Percentiles rank a stretch among this genome's conserved stretches.
These are phyloP conservation scores for Nematodospora valgi DNA, from an alignment of 805 yeast genomes.

Conservation along the genomic window DNA sequence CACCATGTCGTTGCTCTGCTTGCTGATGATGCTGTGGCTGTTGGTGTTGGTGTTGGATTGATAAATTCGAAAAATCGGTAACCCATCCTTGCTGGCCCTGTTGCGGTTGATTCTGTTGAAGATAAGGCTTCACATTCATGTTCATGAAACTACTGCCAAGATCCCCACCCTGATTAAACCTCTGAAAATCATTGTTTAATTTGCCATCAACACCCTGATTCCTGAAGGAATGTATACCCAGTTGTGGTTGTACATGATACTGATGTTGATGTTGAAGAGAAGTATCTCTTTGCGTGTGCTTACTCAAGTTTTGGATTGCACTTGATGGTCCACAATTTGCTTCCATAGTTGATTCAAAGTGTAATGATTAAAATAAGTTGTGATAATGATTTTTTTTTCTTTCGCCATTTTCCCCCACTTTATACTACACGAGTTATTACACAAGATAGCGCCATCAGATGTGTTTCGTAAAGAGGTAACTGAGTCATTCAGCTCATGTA, in stretches of 20 bases:
- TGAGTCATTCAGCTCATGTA: no score
- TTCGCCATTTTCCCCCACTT: no score
- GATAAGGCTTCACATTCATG: conserved; percentile 5
- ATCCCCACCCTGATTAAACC: conserved; percentile 20
- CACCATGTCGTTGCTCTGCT: no score
- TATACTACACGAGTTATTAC: no score
- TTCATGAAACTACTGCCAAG: conserved; percentile 15
- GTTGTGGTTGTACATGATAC: conserved; percentile 8
- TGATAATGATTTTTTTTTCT: no score
- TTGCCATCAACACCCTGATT: conserved; percentile 24
- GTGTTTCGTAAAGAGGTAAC: no score
- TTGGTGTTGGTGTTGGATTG: conserved; percentile 15
- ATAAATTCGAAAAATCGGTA: conserved; percentile 24
- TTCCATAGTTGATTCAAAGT: conserved; percentile 28
- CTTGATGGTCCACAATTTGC: conserved; percentile 45
- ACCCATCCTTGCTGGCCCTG: conserved; percentile 22
- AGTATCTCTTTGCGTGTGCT: conserved; percentile 38
- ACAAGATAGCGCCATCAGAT: no score
- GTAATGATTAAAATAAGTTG: no score
- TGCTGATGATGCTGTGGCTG: conserved; percentile 10
- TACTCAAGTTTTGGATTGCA: conserved; percentile 40
- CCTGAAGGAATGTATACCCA: conserved; percentile 13
- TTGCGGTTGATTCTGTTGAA: conserved; percentile 11
- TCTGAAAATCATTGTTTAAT: conserved; percentile 38
- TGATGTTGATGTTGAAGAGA: conserved; percentile 16